These are phyloP conservation scores for Aureobasidium pullulans DNA, from an alignment of 2,329 filamentous ascomycete genomes.

Conservation along the genomic window DNA sequence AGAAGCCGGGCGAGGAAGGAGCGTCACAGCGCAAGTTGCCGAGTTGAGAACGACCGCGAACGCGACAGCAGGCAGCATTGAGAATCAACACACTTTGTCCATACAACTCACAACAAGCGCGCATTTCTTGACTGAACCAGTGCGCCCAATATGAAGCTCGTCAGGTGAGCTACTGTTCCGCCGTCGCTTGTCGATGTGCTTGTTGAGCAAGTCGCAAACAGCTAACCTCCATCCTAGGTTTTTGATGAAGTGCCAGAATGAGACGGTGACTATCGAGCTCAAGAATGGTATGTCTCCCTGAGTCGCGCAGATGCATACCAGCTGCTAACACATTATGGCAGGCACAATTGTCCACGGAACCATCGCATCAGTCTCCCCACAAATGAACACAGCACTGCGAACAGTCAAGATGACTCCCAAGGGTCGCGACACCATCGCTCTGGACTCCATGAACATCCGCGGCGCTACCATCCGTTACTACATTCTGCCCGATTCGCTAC, in stretches of 20 bases:
- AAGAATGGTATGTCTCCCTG: conserved; percentile 71
- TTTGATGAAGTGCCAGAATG: conserved; percentile 98
- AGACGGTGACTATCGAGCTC: conserved; percentile 95
- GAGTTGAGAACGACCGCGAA: conserved; percentile 4
- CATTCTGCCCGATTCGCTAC: conserved; percentile 91
- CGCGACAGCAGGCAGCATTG: background rate
- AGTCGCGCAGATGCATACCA: background rate
- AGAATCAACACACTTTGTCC: background rate
- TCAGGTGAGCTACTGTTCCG: conserved; percentile 59
- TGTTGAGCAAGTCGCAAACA: conserved; percentile 26
- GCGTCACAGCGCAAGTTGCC: conserved; percentile 4
- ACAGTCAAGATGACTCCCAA: conserved; percentile 94
- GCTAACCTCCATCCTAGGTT: conserved; percentile 55
- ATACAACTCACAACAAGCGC: background rate
- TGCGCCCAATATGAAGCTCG: conserved; percentile 77
- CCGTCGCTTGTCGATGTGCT: background rate
- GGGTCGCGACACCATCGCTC: conserved; percentile 75
- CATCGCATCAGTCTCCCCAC: conserved; percentile 89
- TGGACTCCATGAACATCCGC: conserved; percentile 95
- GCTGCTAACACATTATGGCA: conserved; percentile 30
- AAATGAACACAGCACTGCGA: conserved; percentile 96
- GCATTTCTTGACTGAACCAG: conserved; percentile 1
- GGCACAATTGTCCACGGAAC: conserved; percentile 95
- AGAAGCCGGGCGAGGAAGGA: background rate
- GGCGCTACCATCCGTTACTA: conserved; percentile 94